Evolutionary conservation across 768 basidiomycete species (phyloP), one percentile per base, ranked within the genome.

Genomic region (Mycena indigotica): DNA sequence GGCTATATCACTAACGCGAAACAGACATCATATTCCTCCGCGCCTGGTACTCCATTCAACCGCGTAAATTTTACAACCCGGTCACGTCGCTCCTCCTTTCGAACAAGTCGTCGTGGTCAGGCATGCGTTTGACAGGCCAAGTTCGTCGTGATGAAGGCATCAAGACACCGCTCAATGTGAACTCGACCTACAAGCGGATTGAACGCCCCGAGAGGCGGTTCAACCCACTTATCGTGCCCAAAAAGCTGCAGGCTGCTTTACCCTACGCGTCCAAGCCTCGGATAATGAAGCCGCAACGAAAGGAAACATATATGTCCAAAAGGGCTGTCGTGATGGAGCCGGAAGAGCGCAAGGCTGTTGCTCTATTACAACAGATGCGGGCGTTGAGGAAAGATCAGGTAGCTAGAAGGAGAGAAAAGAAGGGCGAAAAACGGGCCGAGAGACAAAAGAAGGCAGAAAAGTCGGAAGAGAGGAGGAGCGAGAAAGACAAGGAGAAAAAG

Each of bases 41-140:
- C 23, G 94, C 95, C 1, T 99, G 97, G 97, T 95, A 95, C 73
- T 88, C 94, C 23, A 87, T 99, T 53, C 87, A 95, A 70, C 96
- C 97, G 4, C 85, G 95, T 61, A 91, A 93, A 72, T 95, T 91
- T 74, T 99, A 98, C 79, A 98, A 95, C 71, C 92, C 97, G 1
- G 93, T 98, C 62, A 95, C 93, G 0, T 95, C 93, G 1, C 80
- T 98, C 3, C 80, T 99, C 0, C 78, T 95, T 8, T 84, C 88
- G 16, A 83, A 93, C 72, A 95, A 96, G 71, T 73, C 76, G n/a
- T 72, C 70, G 21, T 99, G 97, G 97, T 74, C 80, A 17, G 96
- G 95, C 1, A 99, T 98, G 97, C 88, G 97, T 28, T 80, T 98
- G 29, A 98, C 95, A 1, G 95, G 97, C 44, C 87, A 94, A 72